Conservation (phyloP, 73 alveolate genomes). For the Paramecium caudatum region DNA sequence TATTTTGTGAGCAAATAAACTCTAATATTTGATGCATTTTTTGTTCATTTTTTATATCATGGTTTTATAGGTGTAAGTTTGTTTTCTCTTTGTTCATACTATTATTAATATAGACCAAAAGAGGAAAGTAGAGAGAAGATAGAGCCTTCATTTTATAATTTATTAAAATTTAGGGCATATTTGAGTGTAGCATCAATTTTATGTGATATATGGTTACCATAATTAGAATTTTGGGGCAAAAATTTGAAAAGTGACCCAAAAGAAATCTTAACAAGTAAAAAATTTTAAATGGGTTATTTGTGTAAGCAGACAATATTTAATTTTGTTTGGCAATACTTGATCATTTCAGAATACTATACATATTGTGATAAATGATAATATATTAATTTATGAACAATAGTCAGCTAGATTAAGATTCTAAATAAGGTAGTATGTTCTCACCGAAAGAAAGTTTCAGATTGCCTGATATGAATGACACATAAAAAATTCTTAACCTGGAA, state of each 20-base stretch:
- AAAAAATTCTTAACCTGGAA: not conserved
- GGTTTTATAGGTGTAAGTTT: constrained; percentile 10
- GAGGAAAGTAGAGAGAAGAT: not conserved
- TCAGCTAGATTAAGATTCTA: constrained; percentile 46
- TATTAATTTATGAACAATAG: no score
- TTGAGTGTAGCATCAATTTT: not conserved
- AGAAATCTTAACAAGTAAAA: not conserved
- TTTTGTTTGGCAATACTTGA: not conserved
- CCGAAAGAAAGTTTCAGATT: not conserved
- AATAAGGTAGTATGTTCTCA: not conserved
- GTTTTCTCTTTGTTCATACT: constrained; percentile 27
- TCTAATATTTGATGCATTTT: constrained; percentile 46
- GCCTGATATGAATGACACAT: constrained; percentile 2
- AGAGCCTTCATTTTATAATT: not conserved
- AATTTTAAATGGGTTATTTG: not conserved
- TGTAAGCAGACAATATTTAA: constrained; percentile 3
- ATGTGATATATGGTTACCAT: constrained; percentile 50
- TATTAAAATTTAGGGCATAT: not conserved
- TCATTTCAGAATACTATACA: constrained; percentile 26
- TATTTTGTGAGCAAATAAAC: constrained; percentile 56
- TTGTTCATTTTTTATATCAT: constrained; percentile 29
- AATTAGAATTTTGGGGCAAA: not conserved
- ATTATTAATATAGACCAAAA: not conserved
- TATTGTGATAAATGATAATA: not conserved
- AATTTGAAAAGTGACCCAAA: constrained; percentile 33